A percentile compares a stretch with the other conserved stretches of the same genome.
phyloP scores from a whole-genome alignment of 768 basidiomycete genomes.

The Boletus rubescentipes region DNA sequence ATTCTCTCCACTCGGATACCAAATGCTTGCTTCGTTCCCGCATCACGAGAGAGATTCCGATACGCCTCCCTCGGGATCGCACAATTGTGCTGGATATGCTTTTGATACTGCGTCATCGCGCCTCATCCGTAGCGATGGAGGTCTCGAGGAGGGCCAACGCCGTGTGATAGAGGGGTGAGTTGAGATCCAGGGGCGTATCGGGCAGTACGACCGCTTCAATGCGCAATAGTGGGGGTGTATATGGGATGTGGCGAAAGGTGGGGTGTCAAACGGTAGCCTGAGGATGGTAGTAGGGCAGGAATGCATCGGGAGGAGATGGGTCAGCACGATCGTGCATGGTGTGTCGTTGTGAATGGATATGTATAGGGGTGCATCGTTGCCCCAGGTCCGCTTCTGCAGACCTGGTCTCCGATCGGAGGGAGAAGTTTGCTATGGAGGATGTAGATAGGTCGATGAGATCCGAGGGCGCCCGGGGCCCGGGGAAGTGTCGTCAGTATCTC shows the following conservation, averaged over 20 bases:
- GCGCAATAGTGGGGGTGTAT: conserved; percentile 22
- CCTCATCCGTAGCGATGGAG: conserved; percentile 92
- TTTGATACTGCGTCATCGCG: conserved; percentile 75
- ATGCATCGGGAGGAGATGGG: conserved; percentile 50
- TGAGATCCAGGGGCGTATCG: conserved; percentile 44
- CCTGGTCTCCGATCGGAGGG: conserved; percentile 75
- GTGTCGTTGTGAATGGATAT: conserved; percentile 25
- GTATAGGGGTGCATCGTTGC: conserved; percentile 79
- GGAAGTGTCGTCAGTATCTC: conserved; percentile 33
- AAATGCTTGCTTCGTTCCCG: conserved; percentile 81
- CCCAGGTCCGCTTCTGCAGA: conserved; percentile 70
- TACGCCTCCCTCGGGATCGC: conserved; percentile 74
- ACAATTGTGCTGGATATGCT: conserved; percentile 81
- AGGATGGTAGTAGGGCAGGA: conserved; percentile 93
- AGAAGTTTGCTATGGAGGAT: conserved; percentile 68
- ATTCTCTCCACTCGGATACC: conserved; percentile 73
- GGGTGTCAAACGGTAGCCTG: conserved; percentile 69
- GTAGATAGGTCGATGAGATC: conserved; percentile 42
- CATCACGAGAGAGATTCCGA: conserved; percentile 82
- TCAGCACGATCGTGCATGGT: conserved; percentile 51
- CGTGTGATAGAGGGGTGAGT: conserved; percentile 76
- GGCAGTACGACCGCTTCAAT: conserved; percentile 39
- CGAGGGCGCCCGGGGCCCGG: conserved; percentile 28
- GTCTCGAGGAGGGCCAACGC: conserved; percentile 78
- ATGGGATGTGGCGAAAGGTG: conserved; percentile 70